A percentile compares a stretch with the other conserved stretches of the same genome.
Conservation (phyloP, 106 monocot species). For the Allium fistulosum region DNA sequence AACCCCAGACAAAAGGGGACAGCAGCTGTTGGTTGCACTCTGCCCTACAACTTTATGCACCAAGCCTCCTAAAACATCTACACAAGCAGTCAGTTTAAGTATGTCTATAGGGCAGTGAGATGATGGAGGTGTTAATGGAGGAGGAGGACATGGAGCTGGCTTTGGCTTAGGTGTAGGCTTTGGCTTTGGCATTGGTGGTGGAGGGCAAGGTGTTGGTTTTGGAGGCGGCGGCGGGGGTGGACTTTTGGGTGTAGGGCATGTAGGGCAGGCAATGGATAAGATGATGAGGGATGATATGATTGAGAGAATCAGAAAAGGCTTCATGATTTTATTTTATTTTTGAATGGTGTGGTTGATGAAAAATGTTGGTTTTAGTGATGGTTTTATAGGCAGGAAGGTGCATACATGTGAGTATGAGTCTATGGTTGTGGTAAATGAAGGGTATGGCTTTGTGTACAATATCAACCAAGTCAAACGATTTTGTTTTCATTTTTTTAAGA, state of each 20-base stretch:
- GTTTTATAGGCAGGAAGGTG: slow-evolving; percentile 1
- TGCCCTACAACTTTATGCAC: slow-evolving; percentile 1
- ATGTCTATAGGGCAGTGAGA: slow-evolving; percentile 8
- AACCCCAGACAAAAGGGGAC: background rate
- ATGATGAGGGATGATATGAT: background rate
- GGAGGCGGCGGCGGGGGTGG: background rate
- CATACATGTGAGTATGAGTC: slow-evolving; percentile 4
- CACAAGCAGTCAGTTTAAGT: slow-evolving; percentile 11
- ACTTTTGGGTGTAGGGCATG: slow-evolving; percentile 4
- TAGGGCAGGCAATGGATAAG: slow-evolving; percentile 4
- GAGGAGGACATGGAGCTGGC: background rate
- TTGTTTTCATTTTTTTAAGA: too few relatives aligned
- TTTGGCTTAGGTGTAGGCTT: background rate
- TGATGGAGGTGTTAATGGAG: background rate
- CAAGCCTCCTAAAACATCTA: slow-evolving; percentile 5
- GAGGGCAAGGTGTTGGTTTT: background rate
- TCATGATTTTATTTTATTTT: background rate
- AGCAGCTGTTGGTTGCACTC: slow-evolving; percentile 1
- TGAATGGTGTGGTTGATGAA: background rate
- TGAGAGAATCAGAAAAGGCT: background rate
- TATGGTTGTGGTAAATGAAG: background rate
- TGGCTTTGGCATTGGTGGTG: slow-evolving; percentile 5
- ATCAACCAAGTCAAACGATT: background rate
- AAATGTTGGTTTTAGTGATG: background rate
- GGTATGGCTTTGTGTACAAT: background rate